Evolutionary conservation across 306 rosid species (phyloP).

Genomic region (Crotalaria pallida): DNA sequence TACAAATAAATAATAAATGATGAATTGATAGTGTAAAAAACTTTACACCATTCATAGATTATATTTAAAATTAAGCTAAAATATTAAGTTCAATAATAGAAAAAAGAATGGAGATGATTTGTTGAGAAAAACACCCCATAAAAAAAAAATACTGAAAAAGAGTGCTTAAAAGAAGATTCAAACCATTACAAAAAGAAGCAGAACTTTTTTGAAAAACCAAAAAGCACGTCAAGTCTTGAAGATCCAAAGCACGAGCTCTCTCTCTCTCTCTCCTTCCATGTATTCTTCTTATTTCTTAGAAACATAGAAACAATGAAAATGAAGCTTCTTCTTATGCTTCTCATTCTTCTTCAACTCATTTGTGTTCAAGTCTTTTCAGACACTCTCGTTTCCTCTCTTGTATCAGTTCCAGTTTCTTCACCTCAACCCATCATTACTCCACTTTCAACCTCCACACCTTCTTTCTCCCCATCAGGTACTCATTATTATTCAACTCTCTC

Average conservation of each 20-base stretch:
- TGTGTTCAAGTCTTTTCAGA: slow-evolving; percentile 29
- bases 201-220: background rate
- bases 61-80: no score
- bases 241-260: slow-evolving; percentile 11
- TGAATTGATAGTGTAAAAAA: no score
- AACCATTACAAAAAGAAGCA: slow-evolving; percentile 4
- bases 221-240: slow-evolving; percentile 15
- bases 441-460: slow-evolving; percentile 32
- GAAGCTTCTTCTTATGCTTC: slow-evolving; percentile 34
- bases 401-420: slow-evolving; percentile 22
- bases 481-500: background rate
- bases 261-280: slow-evolving; percentile 24
- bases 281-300: background rate
- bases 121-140: background rate
- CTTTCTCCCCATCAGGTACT: slow-evolving; percentile 57
- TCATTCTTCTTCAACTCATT: slow-evolving; percentile 25
- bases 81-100: no score
- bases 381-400: slow-evolving; percentile 21
- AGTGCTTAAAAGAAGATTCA: slow-evolving; percentile 8
- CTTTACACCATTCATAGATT: no score
- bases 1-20: no score
- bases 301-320: slow-evolving; percentile 25
- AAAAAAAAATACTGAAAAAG: background rate
- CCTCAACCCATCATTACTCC: slow-evolving; percentile 32
- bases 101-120: no score